Conservation (phyloP, 306 rosid genomes). For the Gillenia trifoliata region DNA sequence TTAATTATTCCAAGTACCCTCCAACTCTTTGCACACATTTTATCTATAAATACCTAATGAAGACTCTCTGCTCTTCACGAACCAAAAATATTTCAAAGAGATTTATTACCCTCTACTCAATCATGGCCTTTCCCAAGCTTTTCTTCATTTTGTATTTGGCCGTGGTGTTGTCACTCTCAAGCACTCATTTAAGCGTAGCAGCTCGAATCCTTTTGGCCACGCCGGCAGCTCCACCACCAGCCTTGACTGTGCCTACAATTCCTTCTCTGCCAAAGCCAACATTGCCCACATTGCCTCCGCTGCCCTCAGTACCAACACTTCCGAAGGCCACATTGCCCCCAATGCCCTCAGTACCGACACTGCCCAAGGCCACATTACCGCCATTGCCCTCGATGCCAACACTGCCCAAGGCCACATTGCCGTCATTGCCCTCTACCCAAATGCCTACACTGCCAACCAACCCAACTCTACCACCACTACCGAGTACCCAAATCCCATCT, state of each 20-base stretch:
- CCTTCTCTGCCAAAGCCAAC: slow-evolving; percentile 9
- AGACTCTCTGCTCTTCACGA: neutral
- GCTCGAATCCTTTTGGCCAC: slow-evolving; percentile 20
- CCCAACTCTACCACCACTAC: slow-evolving; percentile 9
- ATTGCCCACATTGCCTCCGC: neutral
- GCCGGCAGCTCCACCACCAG: neutral
- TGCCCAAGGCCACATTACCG: too few relatives aligned
- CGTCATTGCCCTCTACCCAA: slow-evolving; percentile 6
- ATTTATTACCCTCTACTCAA: neutral
- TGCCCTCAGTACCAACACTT: too few relatives aligned
- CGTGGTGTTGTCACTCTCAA: slow-evolving; percentile 2
- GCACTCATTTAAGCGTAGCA: neutral
- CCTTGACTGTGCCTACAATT: slow-evolving; percentile 1
- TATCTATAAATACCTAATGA: neutral
- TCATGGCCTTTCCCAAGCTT: neutral
- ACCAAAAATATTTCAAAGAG: neutral
- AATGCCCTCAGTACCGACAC: too few relatives aligned
- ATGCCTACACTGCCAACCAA: neutral
- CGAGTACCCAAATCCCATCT: neutral
- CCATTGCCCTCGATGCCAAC: slow-evolving; percentile 12
- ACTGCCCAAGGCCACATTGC: slow-evolving; percentile 16
- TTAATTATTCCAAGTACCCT: too few relatives aligned
- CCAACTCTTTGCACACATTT: too few relatives aligned
- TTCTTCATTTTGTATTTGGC: neutral
- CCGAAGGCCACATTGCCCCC: too few relatives aligned